phyloP scores from a whole-genome alignment of 805 yeast genomes.

The Pichia rugopelliculosa region DNA sequence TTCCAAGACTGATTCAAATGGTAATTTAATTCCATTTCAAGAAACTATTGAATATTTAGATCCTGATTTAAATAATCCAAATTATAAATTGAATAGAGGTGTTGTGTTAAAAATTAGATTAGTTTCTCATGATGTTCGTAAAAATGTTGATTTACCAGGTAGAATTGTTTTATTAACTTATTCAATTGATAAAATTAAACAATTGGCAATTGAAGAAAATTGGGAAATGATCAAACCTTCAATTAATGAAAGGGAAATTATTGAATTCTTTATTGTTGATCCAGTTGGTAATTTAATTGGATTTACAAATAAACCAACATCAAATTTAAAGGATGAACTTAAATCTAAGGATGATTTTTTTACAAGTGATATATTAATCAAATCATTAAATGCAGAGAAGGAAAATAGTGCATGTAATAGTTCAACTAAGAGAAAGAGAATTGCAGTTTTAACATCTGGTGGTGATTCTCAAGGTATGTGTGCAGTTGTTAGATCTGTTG shows the following conservation, averaged over 20 bases:
- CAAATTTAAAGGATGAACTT: slow-evolving; percentile 2
- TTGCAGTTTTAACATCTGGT: slow-evolving; percentile 97
- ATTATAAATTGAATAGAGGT: slow-evolving; percentile 29
- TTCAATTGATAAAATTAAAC: slow-evolving; percentile 25
- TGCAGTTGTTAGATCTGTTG: slow-evolving; percentile 92
- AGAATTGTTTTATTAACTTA: slow-evolving; percentile 35
- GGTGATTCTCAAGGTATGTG: slow-evolving; percentile 99
- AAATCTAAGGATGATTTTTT: slow-evolving; percentile 10
- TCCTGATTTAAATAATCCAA: slow-evolving; percentile 13
- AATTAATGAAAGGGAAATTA: slow-evolving; percentile 6
- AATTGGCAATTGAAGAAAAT: slow-evolving; percentile 16
- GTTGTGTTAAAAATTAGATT: slow-evolving; percentile 42
- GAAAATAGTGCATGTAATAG: not conserved
- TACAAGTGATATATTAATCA: slow-evolving; percentile 2
- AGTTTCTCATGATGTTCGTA: slow-evolving; percentile 30
- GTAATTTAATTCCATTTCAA: slow-evolving; percentile 31
- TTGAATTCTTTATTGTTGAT: slow-evolving; percentile 38
- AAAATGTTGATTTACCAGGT: slow-evolving; percentile 29
- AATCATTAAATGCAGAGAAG: not conserved
- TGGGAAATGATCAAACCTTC: slow-evolving; percentile 15
- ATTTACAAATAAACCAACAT: slow-evolving; percentile 38
- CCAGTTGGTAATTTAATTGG: slow-evolving; percentile 61
- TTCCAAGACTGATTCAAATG: slow-evolving; percentile 15
- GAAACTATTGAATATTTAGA: slow-evolving; percentile 24
- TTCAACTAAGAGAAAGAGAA: slow-evolving; percentile 25